Evolutionary conservation across 345 rosid genomes (phyloP).

Genomic region (Angophora floribunda): DNA sequence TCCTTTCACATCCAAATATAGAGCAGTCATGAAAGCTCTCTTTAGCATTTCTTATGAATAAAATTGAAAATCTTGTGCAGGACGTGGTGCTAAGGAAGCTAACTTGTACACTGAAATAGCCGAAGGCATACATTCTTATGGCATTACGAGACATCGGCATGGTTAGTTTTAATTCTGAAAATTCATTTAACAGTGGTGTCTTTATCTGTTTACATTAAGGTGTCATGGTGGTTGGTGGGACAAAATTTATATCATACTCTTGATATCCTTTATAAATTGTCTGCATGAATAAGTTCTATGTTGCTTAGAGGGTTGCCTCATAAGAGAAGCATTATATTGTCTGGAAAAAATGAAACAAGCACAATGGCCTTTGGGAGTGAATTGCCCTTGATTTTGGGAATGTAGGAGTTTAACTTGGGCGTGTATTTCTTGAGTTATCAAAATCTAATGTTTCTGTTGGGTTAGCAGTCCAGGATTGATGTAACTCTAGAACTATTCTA

Average conservation of each 20-base stretch:
- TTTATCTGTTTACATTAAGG: not conserved
- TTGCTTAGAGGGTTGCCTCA: not conserved
- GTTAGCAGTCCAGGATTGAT: not conserved
- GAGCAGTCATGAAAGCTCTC: not conserved
- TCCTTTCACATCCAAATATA: not conserved
- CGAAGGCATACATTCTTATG: constrained; percentile 90
- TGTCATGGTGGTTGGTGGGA: not conserved
- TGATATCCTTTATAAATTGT: not conserved
- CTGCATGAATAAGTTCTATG: not conserved
- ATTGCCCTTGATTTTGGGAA: not conserved
- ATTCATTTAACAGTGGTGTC: not conserved
- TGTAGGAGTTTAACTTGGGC: not conserved
- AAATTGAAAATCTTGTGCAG: constrained; percentile 24
- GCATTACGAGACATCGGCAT: constrained; percentile 89
- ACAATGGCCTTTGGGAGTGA: not conserved
- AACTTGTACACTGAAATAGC: constrained; percentile 78
- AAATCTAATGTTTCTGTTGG: not conserved
- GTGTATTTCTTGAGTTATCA: not conserved
- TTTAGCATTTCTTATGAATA: not conserved
- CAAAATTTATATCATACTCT: not conserved
- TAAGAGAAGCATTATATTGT: not conserved
- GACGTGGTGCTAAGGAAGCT: constrained; percentile 92
- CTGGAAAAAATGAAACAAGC: not conserved
- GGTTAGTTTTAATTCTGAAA: constrained; percentile 31
- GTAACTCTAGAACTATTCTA: not conserved